phyloP scores from a whole-genome alignment of 1,139 yeast species.

The Blastobotrys buckinghamii region DNA sequence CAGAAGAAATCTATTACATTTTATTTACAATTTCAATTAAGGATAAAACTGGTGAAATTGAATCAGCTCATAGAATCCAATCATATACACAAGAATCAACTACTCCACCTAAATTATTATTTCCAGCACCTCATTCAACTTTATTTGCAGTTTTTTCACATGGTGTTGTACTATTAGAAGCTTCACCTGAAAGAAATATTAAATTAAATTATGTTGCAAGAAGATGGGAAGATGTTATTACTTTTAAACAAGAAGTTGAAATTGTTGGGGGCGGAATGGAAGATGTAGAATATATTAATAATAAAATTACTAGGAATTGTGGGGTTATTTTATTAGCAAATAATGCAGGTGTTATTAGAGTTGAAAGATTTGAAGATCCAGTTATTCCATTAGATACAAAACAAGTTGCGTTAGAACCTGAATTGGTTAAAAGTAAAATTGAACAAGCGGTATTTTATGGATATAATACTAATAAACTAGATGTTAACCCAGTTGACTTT shows the following conservation, averaged over 20 bases:
- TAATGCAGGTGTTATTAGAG: constrained; percentile 56
- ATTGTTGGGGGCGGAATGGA: constrained; percentile 62
- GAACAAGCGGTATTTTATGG: constrained; percentile 75
- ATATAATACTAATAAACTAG: constrained; percentile 30
- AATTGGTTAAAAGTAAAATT: constrained; percentile 59
- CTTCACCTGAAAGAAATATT: constrained; percentile 39
- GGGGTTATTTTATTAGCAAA: constrained; percentile 52
- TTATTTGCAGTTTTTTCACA: constrained; percentile 59
- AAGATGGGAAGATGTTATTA: constrained; percentile 75
- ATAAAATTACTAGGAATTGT: constrained; percentile 30
- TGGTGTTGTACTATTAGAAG: constrained; percentile 61
- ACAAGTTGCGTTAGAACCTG: constrained; percentile 23
- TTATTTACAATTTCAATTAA: constrained; percentile 54
- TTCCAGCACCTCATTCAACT: constrained; percentile 58
- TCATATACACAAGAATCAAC: constrained; percentile 35
- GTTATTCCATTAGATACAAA: constrained; percentile 12
- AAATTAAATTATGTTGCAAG: constrained; percentile 36
- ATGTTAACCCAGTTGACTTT: constrained; percentile 51
- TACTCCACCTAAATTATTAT: constrained; percentile 45
- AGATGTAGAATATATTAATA: constrained; percentile 24
- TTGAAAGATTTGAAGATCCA: constrained; percentile 44
- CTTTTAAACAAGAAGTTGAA: constrained; percentile 47
- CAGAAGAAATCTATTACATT: constrained; percentile 39
- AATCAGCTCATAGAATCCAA: constrained; percentile 55
- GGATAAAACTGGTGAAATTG: constrained; percentile 43